Conservation (phyloP, 2,329 filamentous ascomycete species). For the Orbilia javanica region DNA sequence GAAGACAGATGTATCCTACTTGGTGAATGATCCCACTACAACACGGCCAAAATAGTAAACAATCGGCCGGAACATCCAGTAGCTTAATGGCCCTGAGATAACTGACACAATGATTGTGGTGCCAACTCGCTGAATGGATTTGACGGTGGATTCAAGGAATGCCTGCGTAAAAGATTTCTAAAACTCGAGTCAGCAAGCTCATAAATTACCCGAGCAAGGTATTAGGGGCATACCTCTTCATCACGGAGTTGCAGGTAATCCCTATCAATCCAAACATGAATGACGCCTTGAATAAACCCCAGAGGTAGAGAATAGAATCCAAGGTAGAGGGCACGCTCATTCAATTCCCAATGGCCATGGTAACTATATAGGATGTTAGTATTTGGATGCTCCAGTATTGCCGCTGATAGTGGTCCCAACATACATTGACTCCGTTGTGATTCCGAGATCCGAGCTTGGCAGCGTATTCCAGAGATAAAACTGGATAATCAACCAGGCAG, state of each 20-base stretch:
- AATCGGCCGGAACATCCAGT: slow-evolving; percentile 59
- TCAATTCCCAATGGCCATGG: slow-evolving; percentile 60
- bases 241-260: slow-evolving; percentile 59
- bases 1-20: slow-evolving; percentile 29
- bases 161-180: slow-evolving; percentile 49
- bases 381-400: not conserved
- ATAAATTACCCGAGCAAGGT: not conserved
- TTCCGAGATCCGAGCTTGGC: slow-evolving; percentile 58
- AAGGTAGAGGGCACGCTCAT: slow-evolving; percentile 61
- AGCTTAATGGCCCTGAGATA: slow-evolving; percentile 59
- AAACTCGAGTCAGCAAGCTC: not conserved
- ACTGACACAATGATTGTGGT: slow-evolving; percentile 57
- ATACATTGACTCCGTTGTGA: slow-evolving; percentile 60
- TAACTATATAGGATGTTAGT: slow-evolving; percentile 46
- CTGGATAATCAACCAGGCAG: slow-evolving; percentile 60
- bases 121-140: slow-evolving; percentile 55
- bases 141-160: slow-evolving; percentile 41
- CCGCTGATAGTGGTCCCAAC: not conserved
- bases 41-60: slow-evolving; percentile 60
- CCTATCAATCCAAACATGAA: slow-evolving; percentile 60
- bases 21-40: slow-evolving; percentile 60
- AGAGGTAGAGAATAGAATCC: slow-evolving; percentile 59
- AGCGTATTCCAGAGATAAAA: slow-evolving; percentile 60
- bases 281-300: slow-evolving; percentile 60
- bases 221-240: slow-evolving; percentile 43